Percentiles rank a stretch among this genome's conserved stretches.
Evolutionary conservation across 305 asterid genomes (phyloP).

Genomic region (Solanum hybrid): DNA sequence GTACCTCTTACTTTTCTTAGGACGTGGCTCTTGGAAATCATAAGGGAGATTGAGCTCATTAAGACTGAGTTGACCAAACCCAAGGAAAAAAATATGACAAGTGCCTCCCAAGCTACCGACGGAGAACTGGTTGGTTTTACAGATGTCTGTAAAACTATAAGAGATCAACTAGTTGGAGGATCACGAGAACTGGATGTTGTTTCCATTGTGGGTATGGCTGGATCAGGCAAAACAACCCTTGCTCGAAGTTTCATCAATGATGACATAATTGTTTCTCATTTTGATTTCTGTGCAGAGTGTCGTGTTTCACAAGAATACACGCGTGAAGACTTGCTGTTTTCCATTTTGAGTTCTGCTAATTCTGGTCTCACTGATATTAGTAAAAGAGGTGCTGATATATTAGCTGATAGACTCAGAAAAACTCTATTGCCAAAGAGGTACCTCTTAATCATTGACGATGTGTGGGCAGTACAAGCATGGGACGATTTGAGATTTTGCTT

Average conservation of each 20-base stretch:
- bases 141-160: constrained; percentile 21
- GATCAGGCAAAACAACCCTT: constrained; percentile 6
- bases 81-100: not conserved
- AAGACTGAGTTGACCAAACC: not conserved
- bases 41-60: not conserved
- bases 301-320: constrained; percentile 6
- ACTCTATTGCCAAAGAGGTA: not conserved
- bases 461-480: constrained; percentile 4
- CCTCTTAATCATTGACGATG: constrained; percentile 1
- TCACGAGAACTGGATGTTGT: constrained; percentile 12
- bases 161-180: constrained; percentile 13
- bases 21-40: not conserved
- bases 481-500: not conserved
- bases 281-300: not conserved
- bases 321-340: not conserved
- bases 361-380: not conserved
- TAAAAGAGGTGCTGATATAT: not conserved
- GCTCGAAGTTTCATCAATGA: not conserved
- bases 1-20: constrained; percentile 1
- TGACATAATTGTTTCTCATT: not conserved
- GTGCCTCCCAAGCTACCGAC: not conserved
- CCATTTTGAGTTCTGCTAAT: not conserved
- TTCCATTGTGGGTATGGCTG: constrained; percentile 17
- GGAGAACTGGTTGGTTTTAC: constrained; percentile 19
- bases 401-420: not conserved